These are phyloP conservation scores for Sinapis alba DNA, from an alignment of 441 rosid species.

Conservation along the genomic window DNA sequence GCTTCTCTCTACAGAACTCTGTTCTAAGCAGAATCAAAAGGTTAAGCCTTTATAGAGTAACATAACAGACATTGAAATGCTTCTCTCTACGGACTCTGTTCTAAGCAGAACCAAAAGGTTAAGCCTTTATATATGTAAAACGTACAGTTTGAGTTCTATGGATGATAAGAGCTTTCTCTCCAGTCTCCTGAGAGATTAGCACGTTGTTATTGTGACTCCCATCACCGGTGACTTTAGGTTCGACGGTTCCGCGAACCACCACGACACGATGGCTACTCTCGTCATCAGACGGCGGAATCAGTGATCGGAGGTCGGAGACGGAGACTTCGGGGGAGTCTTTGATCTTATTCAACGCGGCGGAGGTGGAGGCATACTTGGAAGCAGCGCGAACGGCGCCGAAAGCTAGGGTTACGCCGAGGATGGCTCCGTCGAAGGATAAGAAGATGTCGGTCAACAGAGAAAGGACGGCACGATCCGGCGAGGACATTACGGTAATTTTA, in stretches of 20 bases:
- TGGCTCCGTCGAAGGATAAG: constrained; percentile 83
- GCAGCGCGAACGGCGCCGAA: constrained; percentile 61
- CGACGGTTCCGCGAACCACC: constrained; percentile 68
- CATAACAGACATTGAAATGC: neutral
- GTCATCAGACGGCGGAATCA: constrained; percentile 43
- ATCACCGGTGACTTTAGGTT: constrained; percentile 52
- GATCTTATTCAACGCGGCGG: constrained; percentile 62
- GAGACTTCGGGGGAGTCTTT: constrained; percentile 50
- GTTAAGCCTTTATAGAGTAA: neutral
- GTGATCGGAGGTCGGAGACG: constrained; percentile 68
- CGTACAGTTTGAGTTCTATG: constrained; percentile 82
- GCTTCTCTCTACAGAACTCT: neutral
- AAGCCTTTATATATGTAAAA: constrained; percentile 2
- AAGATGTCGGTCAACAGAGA: constrained; percentile 59
- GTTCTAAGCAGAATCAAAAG: constrained; percentile 46
- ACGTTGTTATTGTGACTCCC: constrained; percentile 49
- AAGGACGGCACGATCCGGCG: constrained; percentile 63
- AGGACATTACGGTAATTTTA: constrained; percentile 48
- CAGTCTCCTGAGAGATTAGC: constrained; percentile 65
- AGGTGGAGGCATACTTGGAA: constrained; percentile 44
- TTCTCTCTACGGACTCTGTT: constrained; percentile 37
- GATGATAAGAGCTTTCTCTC: constrained; percentile 75
- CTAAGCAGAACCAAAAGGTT: neutral
- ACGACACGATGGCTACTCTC: constrained; percentile 39
- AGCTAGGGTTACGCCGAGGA: constrained; percentile 72